Evolutionary conservation across 2,329 filamentous ascomycete genomes (phyloP).

Genomic region (Cordyceps tenuipes): DNA sequence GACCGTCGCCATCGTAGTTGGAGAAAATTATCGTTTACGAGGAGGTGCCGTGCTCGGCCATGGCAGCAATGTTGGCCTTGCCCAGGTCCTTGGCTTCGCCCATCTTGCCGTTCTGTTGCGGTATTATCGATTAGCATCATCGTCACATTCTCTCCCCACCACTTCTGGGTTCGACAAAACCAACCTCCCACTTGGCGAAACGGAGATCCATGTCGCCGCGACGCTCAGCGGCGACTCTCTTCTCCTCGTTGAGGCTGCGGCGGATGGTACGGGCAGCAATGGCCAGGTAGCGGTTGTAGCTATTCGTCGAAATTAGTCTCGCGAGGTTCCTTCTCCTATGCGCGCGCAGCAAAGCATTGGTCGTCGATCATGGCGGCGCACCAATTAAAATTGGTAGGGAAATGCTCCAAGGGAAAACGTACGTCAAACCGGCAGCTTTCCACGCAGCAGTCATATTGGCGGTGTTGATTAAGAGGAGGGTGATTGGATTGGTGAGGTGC

Average conservation of each 20-base stretch:
- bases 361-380: constrained; percentile 1
- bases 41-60: constrained; percentile 30
- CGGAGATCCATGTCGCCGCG: constrained; percentile 82
- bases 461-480: constrained; percentile 25
- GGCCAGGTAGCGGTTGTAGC: constrained; percentile 99
- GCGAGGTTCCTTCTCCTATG: constrained; percentile 12
- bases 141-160: constrained; percentile 4
- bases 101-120: constrained; percentile 85
- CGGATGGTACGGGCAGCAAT: constrained; percentile 92
- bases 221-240: constrained; percentile 78
- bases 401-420: constrained; percentile 35
- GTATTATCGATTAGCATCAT: constrained; percentile 24
- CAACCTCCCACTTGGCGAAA: constrained; percentile 92
- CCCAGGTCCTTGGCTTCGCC: constrained; percentile 70
- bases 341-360: constrained; percentile 19
- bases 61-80: constrained; percentile 40
- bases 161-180: constrained; percentile 13
- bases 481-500: constrained; percentile 25
- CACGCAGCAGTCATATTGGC: constrained; percentile 91
- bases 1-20: background rate
- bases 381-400: constrained; percentile 8
- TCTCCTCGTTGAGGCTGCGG: constrained; percentile 92
- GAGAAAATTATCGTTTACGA: constrained; percentile 20
- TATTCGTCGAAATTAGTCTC: constrained; percentile 39
- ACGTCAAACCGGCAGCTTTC: constrained; percentile 97